Percentiles rank a stretch among this genome's conserved stretches.
These are phyloP conservation scores for Dimargaris xerosporica DNA, from an alignment of 192 early-diverging fungal species.

Conservation along the genomic window DNA sequence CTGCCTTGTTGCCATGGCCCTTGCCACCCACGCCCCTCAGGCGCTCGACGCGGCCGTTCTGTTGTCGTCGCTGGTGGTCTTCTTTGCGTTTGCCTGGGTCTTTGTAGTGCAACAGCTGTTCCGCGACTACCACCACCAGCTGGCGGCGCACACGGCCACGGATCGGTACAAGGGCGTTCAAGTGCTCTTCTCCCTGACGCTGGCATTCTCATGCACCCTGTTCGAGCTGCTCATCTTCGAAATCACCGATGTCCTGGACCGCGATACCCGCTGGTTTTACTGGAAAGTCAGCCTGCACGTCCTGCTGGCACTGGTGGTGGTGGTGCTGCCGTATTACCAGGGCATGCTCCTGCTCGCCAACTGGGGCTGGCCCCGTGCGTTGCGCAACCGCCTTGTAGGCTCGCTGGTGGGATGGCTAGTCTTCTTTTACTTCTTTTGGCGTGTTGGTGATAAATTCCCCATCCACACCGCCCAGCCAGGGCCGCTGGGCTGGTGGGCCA, in stretches of 20 bases:
- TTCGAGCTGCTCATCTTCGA: constrained; percentile 76
- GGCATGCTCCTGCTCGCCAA: constrained; percentile 40
- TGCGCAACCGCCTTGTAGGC: background rate
- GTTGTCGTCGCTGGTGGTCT: constrained; percentile 40
- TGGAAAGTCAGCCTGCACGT: constrained; percentile 59
- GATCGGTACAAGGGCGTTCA: constrained; percentile 45
- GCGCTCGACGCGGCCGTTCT: constrained; percentile 36
- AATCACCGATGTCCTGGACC: constrained; percentile 50
- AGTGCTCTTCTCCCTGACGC: constrained; percentile 56
- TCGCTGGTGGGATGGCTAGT: constrained; percentile 24
- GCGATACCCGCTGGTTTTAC: constrained; percentile 50
- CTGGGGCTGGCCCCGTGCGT: background rate
- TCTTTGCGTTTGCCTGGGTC: constrained; percentile 54
- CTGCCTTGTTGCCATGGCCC: background rate
- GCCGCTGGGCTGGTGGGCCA: constrained; percentile 27
- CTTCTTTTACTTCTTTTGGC: constrained; percentile 43
- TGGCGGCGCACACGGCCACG: constrained; percentile 17
- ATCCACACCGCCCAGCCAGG: constrained; percentile 23
- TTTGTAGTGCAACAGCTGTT: constrained; percentile 54
- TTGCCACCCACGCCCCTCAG: background rate
- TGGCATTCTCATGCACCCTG: constrained; percentile 59
- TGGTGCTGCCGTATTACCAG: constrained; percentile 64
- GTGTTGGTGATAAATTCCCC: constrained; percentile 41
- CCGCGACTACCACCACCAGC: constrained; percentile 45
- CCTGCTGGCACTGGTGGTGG: constrained; percentile 49